Evolutionary conservation across 1,284 basidiomycete species (phyloP).

Genomic region (Phellinidium pouzarii): DNA sequence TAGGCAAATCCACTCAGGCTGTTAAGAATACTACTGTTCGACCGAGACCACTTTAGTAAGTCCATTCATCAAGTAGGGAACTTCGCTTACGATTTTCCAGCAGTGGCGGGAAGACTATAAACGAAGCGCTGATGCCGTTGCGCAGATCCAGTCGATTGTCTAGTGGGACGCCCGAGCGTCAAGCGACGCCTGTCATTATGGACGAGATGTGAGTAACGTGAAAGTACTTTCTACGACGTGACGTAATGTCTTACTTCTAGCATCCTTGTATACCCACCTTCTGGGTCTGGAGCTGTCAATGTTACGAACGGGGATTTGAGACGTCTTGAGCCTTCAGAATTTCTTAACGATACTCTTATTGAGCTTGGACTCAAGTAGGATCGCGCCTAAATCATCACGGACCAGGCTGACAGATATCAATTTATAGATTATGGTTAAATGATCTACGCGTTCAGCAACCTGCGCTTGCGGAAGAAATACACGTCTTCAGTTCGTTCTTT

Average conservation of each 20-base stretch:
- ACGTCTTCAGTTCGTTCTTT: constrained; percentile 97
- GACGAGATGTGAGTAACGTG: background rate
- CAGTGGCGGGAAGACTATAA: background rate
- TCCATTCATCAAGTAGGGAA: background rate
- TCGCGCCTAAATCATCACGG: background rate
- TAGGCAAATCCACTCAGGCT: background rate
- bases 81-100: background rate
- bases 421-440: constrained; percentile 58
- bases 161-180: background rate
- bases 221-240: background rate
- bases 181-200: background rate
- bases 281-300: constrained; percentile 65
- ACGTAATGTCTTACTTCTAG: background rate
- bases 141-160: background rate
- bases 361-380: constrained; percentile 90
- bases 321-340: constrained; percentile 73
- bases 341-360: constrained; percentile 92
- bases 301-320: constrained; percentile 73
- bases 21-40: background rate
- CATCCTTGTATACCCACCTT: constrained; percentile 52
- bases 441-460: constrained; percentile 49
- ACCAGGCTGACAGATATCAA: background rate
- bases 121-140: background rate
- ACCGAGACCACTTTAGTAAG: background rate
- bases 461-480: constrained; percentile 63